Conservation (phyloP, 2,329 filamentous ascomycete species). For the Hysterium pulicare region DNA sequence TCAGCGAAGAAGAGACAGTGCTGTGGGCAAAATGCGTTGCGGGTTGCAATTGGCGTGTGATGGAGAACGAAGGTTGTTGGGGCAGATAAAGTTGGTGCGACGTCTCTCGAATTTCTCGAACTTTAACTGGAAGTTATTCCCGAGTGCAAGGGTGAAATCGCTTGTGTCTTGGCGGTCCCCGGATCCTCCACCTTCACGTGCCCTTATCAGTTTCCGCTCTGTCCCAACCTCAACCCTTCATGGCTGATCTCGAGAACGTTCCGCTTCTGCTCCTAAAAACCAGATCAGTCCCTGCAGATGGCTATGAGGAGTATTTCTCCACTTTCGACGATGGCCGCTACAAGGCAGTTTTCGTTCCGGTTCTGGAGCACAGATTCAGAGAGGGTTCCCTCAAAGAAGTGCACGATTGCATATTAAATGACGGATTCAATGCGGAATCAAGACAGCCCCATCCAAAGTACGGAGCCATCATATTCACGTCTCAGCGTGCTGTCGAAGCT, state of each 20-base stretch:
- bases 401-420: conserved; percentile 47
- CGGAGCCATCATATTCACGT: conserved; percentile 80
- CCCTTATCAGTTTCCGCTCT: not conserved
- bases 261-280: conserved; percentile 76
- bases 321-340: conserved; percentile 48
- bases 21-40: not conserved
- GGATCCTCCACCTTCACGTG: not conserved
- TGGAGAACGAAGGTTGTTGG: not conserved
- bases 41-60: not conserved
- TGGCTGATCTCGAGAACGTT: conserved; percentile 24
- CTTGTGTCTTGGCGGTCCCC: not conserved
- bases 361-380: conserved; percentile 68
- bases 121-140: conserved; percentile 4
- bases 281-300: conserved; percentile 66
- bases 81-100: not conserved
- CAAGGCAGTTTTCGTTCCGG: conserved; percentile 69
- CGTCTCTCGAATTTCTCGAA: conserved; percentile 3
- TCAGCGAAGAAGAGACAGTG: not conserved
- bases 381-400: conserved; percentile 57
- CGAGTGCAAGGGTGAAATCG: not conserved
- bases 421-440: conserved; percentile 34
- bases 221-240: conserved; percentile 7
- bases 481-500: conserved; percentile 77
- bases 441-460: conserved; percentile 46
- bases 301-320: conserved; percentile 67